Evolutionary conservation across 2,329 filamentous ascomycete species (phyloP).

Genomic region (Phyllosticta ampelicida): DNA sequence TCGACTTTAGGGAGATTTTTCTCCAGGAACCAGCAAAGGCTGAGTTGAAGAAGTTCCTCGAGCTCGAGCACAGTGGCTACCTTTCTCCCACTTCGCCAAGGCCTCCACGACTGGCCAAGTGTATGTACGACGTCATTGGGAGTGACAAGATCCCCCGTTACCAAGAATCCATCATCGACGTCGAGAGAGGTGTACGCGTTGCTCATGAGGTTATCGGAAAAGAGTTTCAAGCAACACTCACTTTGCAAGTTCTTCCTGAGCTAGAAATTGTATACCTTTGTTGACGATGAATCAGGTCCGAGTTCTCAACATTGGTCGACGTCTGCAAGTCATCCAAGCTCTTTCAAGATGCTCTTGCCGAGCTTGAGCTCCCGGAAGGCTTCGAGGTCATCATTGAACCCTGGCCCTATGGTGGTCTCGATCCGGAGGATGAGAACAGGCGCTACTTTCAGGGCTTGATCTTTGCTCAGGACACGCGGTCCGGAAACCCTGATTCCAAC

Average conservation of each 20-base stretch:
- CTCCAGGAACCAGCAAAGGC: slow-evolving; percentile 41
- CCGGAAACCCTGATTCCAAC: slow-evolving; percentile 33
- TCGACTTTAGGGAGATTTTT: slow-evolving; percentile 41
- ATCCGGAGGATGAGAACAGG: slow-evolving; percentile 35
- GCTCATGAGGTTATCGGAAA: slow-evolving; percentile 38
- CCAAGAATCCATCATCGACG: slow-evolving; percentile 43
- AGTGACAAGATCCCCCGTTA: slow-evolving; percentile 42
- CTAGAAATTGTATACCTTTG: not conserved
- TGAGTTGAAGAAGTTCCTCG: slow-evolving; percentile 37
- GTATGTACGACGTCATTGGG: slow-evolving; percentile 47
- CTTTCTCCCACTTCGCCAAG: slow-evolving; percentile 31
- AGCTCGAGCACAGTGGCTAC: slow-evolving; percentile 34
- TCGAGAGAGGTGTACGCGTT: slow-evolving; percentile 32
- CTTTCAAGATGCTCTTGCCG: slow-evolving; percentile 41
- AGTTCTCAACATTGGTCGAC: slow-evolving; percentile 38
- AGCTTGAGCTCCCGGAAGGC: slow-evolving; percentile 43
- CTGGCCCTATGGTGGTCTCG: slow-evolving; percentile 47
- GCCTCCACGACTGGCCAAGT: slow-evolving; percentile 41
- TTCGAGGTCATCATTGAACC: slow-evolving; percentile 47
- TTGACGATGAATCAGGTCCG: slow-evolving; percentile 17
- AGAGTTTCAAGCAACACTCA: slow-evolving; percentile 38
- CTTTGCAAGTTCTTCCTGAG: slow-evolving; percentile 24
- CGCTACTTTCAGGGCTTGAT: slow-evolving; percentile 46
- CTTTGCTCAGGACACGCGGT: slow-evolving; percentile 39
- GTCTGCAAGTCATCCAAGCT: slow-evolving; percentile 42